Evolutionary conservation across 2,329 filamentous ascomycete species (phyloP).

Genomic region (Xylaria sp.): DNA sequence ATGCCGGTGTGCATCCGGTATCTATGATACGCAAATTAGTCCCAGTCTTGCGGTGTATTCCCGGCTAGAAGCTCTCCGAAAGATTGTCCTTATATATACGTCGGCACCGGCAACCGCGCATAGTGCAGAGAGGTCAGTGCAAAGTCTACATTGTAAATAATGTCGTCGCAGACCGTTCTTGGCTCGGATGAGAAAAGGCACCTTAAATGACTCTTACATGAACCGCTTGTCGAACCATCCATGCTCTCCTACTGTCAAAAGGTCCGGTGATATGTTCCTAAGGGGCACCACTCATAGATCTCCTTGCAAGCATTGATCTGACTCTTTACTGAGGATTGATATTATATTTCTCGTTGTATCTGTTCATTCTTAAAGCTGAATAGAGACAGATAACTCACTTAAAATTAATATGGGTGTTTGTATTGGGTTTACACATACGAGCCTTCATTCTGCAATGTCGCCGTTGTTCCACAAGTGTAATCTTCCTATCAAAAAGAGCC

Average conservation of each 20-base stretch:
- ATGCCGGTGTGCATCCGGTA: slow-evolving; percentile 67
- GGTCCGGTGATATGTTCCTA: too few species aligned
- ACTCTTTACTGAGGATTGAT: too few species aligned
- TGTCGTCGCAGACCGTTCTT: slow-evolving; percentile 57
- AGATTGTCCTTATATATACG: slow-evolving; percentile 61
- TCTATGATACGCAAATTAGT: slow-evolving; percentile 64
- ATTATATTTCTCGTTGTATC: too few species aligned
- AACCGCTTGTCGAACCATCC: slow-evolving; percentile 69
- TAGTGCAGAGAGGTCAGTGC: slow-evolving; percentile 62
- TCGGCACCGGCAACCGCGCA: slow-evolving; percentile 55
- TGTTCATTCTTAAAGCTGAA: too few species aligned
- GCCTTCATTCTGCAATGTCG: too few species aligned
- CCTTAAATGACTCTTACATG: slow-evolving; percentile 68
- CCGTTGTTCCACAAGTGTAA: too few species aligned
- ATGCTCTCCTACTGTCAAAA: slow-evolving; percentile 56
- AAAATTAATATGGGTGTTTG: too few species aligned
- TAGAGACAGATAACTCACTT: too few species aligned
- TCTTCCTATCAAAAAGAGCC: not conserved
- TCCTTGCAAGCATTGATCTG: too few species aligned
- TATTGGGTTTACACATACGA: too few species aligned
- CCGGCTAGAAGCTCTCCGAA: slow-evolving; percentile 55
- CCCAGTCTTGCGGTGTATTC: slow-evolving; percentile 55
- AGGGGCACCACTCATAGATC: too few species aligned
- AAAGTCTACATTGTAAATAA: slow-evolving; percentile 66
- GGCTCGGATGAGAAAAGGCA: slow-evolving; percentile 62